phyloP scores from a whole-genome alignment of 2,329 filamentous ascomycete genomes.

The Nigrograna mackinnonii region DNA sequence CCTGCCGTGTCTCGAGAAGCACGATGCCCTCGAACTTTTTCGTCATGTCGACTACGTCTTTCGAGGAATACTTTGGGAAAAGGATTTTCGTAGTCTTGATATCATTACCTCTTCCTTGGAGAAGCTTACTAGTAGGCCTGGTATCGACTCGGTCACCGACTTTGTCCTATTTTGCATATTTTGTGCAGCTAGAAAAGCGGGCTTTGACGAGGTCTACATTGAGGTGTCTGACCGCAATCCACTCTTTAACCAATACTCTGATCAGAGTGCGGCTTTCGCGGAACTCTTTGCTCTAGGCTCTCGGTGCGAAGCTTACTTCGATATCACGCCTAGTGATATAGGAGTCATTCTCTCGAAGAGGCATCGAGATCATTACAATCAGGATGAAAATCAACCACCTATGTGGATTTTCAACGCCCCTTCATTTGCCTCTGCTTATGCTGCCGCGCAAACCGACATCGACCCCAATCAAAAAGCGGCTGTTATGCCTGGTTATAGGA shows the following conservation, averaged over 20 bases:
- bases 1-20: slow-evolving; percentile 22
- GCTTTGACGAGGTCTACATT: slow-evolving; percentile 65
- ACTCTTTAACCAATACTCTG: slow-evolving; percentile 62
- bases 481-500: slow-evolving; percentile 50
- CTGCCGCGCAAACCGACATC: slow-evolving; percentile 57
- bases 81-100: slow-evolving; percentile 32
- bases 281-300: slow-evolving; percentile 67
- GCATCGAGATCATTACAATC: slow-evolving; percentile 47
- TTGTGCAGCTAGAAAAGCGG: slow-evolving; percentile 58
- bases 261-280: slow-evolving; percentile 66
- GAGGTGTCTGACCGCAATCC: slow-evolving; percentile 67
- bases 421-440: slow-evolving; percentile 55
- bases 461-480: slow-evolving; percentile 50
- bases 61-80: slow-evolving; percentile 28
- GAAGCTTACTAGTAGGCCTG: slow-evolving; percentile 20
- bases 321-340: slow-evolving; percentile 48
- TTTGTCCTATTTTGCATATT: slow-evolving; percentile 62
- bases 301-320: slow-evolving; percentile 66
- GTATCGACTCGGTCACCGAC: slow-evolving; percentile 47
- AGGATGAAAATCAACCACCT: slow-evolving; percentile 50
- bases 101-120: slow-evolving; percentile 31
- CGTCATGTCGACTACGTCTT: slow-evolving; percentile 33
- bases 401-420: slow-evolving; percentile 55
- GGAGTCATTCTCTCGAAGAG: slow-evolving; percentile 37
- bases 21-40: slow-evolving; percentile 32